These are phyloP conservation scores for Huiozyma naganishii DNA, from an alignment of 805 yeast genomes.

Conservation along the genomic window DNA sequence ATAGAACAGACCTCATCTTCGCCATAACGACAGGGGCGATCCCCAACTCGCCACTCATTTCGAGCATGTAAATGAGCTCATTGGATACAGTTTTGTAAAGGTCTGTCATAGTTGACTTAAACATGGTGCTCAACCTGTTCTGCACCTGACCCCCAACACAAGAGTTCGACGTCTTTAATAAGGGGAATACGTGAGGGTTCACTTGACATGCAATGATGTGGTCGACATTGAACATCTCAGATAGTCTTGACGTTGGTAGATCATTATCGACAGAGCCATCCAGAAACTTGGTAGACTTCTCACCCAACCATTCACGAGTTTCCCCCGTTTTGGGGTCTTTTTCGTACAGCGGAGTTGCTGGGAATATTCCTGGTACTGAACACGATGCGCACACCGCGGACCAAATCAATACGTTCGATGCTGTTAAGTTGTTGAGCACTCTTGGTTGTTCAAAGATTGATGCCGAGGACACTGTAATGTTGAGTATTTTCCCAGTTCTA, in stretches of 20 bases:
- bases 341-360: constrained; percentile 76
- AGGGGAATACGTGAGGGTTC: constrained; percentile 90
- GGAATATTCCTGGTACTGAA: constrained; percentile 84
- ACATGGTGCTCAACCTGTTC: constrained; percentile 43
- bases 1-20: constrained; percentile 61
- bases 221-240: constrained; percentile 96
- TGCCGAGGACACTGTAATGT: constrained; percentile 88
- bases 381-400: constrained; percentile 91
- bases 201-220: constrained; percentile 97
- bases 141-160: constrained; percentile 63
- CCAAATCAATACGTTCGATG: constrained; percentile 76
- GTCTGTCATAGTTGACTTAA: constrained; percentile 42
- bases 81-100: constrained; percentile 49
- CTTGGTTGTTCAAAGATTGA: constrained; percentile 87
- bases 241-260: constrained; percentile 76
- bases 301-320: constrained; percentile 70
- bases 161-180: constrained; percentile 55
- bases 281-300: constrained; percentile 63
- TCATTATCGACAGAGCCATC: constrained; percentile 97
- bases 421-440: constrained; percentile 65
- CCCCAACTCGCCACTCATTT: constrained; percentile 65
- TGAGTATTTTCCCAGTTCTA: constrained; percentile 84
- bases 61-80: constrained; percentile 71
- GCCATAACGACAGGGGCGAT: constrained; percentile 61
- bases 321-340: constrained; percentile 65